Conservation (phyloP, 2,329 filamentous ascomycete genomes). For the Trichoderma harzianum region DNA sequence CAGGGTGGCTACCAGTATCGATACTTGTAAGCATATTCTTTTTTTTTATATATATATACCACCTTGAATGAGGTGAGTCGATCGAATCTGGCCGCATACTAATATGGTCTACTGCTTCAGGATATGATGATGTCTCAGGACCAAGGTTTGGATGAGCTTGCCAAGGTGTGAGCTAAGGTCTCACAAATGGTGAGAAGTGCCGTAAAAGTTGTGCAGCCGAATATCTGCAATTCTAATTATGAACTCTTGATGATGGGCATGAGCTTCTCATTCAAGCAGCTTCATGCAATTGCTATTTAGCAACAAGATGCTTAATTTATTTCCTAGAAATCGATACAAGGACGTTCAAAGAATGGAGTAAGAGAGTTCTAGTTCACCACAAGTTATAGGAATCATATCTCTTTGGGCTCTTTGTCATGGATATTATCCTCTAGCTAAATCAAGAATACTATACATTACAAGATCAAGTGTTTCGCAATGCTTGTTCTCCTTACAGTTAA, state of each 20-base stretch:
- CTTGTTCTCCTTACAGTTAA: neutral
- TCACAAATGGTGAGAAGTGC: neutral
- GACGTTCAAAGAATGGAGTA: neutral
- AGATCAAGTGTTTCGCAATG: neutral
- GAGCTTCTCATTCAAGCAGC: neutral
- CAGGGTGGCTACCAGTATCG: constrained; percentile 9
- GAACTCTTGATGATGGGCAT: neutral
- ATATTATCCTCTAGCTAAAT: neutral
- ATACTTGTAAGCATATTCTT: neutral
- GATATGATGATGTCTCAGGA: neutral
- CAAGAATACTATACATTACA: neutral
- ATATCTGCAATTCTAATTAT: neutral
- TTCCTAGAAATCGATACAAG: accelerated
- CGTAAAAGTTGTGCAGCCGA: neutral
- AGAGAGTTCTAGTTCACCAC: neutral
- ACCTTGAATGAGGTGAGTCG: neutral
- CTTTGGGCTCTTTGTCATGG: neutral
- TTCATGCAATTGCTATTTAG: neutral
- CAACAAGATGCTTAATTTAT: neutral
- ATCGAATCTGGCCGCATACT: neutral
- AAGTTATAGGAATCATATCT: neutral
- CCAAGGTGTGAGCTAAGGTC: neutral
- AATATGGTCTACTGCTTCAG: neutral
- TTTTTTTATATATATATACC: neutral
- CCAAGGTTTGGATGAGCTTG: constrained; percentile 12